A percentile compares a stretch with the other conserved stretches of the same genome.
Evolutionary conservation across 352 stramenopile species (phyloP).

Genomic region (Phytopythium litorale): DNA sequence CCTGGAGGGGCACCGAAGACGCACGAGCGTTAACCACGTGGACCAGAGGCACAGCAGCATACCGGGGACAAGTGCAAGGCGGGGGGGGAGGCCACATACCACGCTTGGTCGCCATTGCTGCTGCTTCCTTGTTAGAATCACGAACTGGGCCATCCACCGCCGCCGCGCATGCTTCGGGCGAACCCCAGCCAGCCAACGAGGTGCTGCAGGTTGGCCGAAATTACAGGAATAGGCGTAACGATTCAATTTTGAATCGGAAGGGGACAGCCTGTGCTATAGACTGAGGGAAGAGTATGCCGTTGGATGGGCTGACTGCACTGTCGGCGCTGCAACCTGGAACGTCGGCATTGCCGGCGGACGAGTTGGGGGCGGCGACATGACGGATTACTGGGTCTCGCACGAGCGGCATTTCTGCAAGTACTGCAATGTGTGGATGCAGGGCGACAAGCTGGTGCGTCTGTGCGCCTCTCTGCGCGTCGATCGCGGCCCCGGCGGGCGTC

Average conservation of each 20-base stretch:
- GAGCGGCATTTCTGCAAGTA: constrained; percentile 85
- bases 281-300: too few relatives aligned
- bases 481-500: not conserved
- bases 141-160: constrained; percentile 40
- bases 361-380: constrained; percentile 25
- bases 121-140: constrained; percentile 83
- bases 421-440: constrained; percentile 87
- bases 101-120: constrained; percentile 78
- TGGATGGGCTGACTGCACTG: not conserved
- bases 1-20: constrained; percentile 42
- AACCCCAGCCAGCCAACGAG: constrained; percentile 29
- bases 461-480: too few relatives aligned
- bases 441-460: constrained; percentile 57
- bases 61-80: not conserved
- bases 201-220: too few relatives aligned
- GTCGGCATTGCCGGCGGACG: not conserved
- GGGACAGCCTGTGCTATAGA: not conserved
- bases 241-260: not conserved
- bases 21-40: not conserved
- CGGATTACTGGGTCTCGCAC: constrained; percentile 60
- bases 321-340: not conserved
- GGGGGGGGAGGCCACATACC: constrained; percentile 36
- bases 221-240: not conserved
- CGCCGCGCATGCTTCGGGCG: not conserved
- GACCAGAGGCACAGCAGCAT: too few relatives aligned